phyloP scores from a whole-genome alignment of 1,139 yeast species.

The Zhuliangozyma blackwelliae region DNA sequence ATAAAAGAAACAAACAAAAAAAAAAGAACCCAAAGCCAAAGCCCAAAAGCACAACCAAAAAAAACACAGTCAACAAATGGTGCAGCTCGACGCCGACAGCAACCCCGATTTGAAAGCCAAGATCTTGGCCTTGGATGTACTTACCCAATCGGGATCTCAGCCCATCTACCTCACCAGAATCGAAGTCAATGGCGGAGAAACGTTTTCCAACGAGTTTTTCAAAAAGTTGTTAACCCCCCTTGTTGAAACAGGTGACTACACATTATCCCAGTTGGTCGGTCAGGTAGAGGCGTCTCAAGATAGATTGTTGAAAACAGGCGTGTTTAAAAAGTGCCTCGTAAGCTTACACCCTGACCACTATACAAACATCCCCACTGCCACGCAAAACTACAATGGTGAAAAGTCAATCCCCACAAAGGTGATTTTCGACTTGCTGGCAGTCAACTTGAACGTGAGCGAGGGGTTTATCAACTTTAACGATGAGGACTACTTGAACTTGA shows the following conservation, averaged over 20 bases:
- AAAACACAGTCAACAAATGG: constrained; percentile 4
- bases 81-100: constrained; percentile 7
- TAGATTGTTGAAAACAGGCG: constrained; percentile 37
- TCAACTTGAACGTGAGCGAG: constrained; percentile 33
- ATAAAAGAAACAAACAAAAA: neutral
- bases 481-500: constrained; percentile 37
- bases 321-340: constrained; percentile 37
- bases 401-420: constrained; percentile 37
- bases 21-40: neutral
- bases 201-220: constrained; percentile 44
- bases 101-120: constrained; percentile 23
- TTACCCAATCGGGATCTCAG: constrained; percentile 28
- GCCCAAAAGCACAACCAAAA: constrained; percentile 1
- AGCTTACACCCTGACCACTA: constrained; percentile 32
- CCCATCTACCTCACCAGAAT: constrained; percentile 45
- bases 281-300: constrained; percentile 22
- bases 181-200: constrained; percentile 48
- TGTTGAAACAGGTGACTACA: constrained; percentile 39
- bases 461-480: constrained; percentile 35
- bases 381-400: constrained; percentile 30
- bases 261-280: constrained; percentile 37
- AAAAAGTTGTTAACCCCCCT: constrained; percentile 43
- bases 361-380: constrained; percentile 20
- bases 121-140: constrained; percentile 29
- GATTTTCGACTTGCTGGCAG: constrained; percentile 30